Percentiles rank a stretch among this genome's conserved stretches.
phyloP scores from a whole-genome alignment of 495 filamentous ascomycete genomes.

The Jackrogersella minutella region DNA sequence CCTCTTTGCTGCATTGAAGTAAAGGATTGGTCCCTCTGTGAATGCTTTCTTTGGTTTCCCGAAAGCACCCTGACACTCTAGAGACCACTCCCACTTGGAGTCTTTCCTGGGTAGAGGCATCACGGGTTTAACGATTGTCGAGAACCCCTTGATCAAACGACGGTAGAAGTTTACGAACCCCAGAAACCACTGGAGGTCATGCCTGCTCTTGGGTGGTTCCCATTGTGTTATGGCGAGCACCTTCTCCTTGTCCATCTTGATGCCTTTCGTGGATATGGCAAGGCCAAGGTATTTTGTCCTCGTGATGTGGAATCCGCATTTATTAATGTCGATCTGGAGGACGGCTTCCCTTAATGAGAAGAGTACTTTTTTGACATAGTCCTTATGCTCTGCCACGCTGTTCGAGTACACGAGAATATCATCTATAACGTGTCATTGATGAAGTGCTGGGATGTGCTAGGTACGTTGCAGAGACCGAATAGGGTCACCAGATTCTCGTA shows the following conservation, averaged over 20 bases:
- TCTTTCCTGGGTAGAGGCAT: neutral
- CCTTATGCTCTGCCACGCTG: neutral
- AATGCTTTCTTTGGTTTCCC: neutral
- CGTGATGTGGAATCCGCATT: too few species aligned
- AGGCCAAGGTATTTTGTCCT: too few species aligned
- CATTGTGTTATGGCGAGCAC: neutral
- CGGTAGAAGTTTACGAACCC: neutral
- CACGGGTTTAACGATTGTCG: neutral
- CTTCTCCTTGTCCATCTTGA: neutral
- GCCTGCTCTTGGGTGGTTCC: neutral
- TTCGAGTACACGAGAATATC: neutral
- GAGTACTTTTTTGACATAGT: too few species aligned
- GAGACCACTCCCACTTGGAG: neutral
- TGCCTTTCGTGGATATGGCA: neutral
- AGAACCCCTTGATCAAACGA: neutral
- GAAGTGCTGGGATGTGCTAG: neutral
- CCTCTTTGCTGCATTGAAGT: neutral
- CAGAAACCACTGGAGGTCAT: neutral
- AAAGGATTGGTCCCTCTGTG: neutral
- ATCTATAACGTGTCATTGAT: neutral
- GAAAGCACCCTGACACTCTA: neutral
- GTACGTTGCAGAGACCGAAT: neutral
- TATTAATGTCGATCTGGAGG: too few species aligned
- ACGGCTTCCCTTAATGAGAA: too few species aligned
- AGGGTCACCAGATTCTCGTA: neutral